Percentiles rank a stretch among this genome's conserved stretches.
Evolutionary conservation across 768 basidiomycete species (phyloP).

Genomic region (Rhodotorula taiwanensis): DNA sequence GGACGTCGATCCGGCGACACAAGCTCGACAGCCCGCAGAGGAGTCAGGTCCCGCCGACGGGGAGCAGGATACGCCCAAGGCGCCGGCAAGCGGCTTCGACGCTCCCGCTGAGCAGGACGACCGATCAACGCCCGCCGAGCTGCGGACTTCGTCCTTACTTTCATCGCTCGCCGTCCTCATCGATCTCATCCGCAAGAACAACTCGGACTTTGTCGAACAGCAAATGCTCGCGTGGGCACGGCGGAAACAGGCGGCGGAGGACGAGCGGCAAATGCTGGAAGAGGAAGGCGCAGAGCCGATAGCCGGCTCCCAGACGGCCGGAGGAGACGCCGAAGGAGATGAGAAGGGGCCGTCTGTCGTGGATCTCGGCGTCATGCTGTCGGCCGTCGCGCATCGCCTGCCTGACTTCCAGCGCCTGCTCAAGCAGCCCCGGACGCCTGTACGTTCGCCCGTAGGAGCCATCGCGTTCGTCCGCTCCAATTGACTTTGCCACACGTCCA

Average conservation of each 20-base stretch:
- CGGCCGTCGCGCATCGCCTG: constrained; percentile 63
- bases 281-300: constrained; percentile 70
- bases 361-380: constrained; percentile 74
- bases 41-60: neutral
- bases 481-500: neutral
- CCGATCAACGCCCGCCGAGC: neutral
- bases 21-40: neutral
- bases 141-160: constrained; percentile 51
- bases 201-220: constrained; percentile 97
- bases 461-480: constrained; percentile 3
- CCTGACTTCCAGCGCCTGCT: constrained; percentile 65
- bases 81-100: neutral
- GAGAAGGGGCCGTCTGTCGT: constrained; percentile 53
- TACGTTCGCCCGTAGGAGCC: constrained; percentile 46
- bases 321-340: constrained; percentile 17
- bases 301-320: constrained; percentile 48
- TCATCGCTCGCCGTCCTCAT: constrained; percentile 82
- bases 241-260: constrained; percentile 48
- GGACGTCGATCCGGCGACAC: neutral
- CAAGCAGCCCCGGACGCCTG: constrained; percentile 65
- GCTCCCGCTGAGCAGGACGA: neutral
- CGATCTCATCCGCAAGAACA: constrained; percentile 51
- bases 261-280: constrained; percentile 62
- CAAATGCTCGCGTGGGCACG: constrained; percentile 46
- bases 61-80: neutral